Conservation (phyloP, 1,284 basidiomycete genomes). For the Lignosus rhinocerotis region DNA sequence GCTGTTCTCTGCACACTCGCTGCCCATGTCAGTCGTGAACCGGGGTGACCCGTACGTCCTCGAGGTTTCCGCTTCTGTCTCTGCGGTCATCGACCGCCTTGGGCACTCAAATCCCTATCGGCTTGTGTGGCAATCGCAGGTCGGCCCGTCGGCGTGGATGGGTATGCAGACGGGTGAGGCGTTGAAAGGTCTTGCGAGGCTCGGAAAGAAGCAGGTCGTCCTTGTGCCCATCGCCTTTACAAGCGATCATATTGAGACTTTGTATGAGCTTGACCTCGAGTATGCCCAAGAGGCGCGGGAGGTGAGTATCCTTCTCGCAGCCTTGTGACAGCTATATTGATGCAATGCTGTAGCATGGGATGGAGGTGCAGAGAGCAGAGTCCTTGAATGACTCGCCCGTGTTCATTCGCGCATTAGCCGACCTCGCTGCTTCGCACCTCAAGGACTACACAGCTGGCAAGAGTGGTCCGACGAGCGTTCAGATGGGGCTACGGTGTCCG, state of each 20-base stretch:
- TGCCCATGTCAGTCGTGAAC: conserved; percentile 97
- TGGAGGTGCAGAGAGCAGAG: conserved; percentile 88
- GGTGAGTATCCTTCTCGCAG: conserved; percentile 47
- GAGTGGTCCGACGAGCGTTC: conserved; percentile 67
- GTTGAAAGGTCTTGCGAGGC: conserved; percentile 88
- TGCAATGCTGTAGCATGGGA: conserved; percentile 55
- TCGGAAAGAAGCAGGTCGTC: conserved; percentile 86
- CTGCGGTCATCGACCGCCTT: conserved; percentile 86
- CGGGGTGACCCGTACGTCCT: conserved; percentile 97
- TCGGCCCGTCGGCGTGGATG: conserved; percentile 98
- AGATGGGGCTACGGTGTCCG: conserved; percentile 89
- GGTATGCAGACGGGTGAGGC: conserved; percentile 95
- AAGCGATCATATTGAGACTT: conserved; percentile 98
- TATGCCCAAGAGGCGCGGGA: conserved; percentile 90
- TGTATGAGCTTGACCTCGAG: conserved; percentile 96
- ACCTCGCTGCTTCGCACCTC: conserved; percentile 87
- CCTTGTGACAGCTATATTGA: neutral
- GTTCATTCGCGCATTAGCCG: conserved; percentile 95
- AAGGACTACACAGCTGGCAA: conserved; percentile 56
- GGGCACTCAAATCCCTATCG: conserved; percentile 84
- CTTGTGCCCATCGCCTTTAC: conserved; percentile 98
- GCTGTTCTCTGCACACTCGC: conserved; percentile 96
- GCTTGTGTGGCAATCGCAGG: conserved; percentile 97
- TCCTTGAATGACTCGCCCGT: conserved; percentile 98
- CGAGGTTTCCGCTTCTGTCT: conserved; percentile 94